phyloP scores from a whole-genome alignment of 73 alveolate species.

The Tetrahymena elliotti region DNA sequence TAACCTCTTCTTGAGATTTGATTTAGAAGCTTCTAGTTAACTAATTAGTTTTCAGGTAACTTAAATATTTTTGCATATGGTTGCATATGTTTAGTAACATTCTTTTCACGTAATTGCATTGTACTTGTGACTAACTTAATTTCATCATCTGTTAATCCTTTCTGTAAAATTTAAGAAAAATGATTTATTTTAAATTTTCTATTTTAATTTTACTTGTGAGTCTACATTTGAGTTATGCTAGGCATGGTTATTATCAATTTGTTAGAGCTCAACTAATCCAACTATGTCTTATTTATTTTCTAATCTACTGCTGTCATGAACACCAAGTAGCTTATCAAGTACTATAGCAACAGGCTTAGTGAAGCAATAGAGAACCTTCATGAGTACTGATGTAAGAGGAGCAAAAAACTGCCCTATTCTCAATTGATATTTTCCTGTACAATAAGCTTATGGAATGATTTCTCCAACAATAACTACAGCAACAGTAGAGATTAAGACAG shows the following conservation, averaged over 20 bases:
- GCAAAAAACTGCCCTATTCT: constrained; percentile 73
- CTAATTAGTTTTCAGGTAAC: background rate
- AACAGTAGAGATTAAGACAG: constrained; percentile 75
- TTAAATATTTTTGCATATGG: background rate
- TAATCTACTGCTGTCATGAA: background rate
- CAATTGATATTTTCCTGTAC: constrained; percentile 88
- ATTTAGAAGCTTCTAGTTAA: background rate
- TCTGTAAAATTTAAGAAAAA: background rate
- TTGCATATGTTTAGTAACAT: background rate
- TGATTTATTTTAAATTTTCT: background rate
- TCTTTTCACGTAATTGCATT: background rate
- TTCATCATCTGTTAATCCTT: background rate
- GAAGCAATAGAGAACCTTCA: background rate
- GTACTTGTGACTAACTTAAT: background rate
- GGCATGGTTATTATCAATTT: background rate
- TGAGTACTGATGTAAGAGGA: constrained; percentile 38
- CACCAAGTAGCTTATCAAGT: background rate
- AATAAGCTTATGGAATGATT: constrained; percentile 87
- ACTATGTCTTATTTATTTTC: background rate
- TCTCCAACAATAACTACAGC: constrained; percentile 85
- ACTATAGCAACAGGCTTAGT: background rate
- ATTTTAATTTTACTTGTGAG: background rate
- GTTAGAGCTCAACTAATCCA: background rate
- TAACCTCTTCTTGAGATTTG: background rate
- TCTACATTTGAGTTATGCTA: background rate